Percentiles rank a stretch among this genome's conserved stretches.
Evolutionary conservation across 371 early-diverging fungal genomes (phyloP).

Genomic region (Rhizopus microsporus): DNA sequence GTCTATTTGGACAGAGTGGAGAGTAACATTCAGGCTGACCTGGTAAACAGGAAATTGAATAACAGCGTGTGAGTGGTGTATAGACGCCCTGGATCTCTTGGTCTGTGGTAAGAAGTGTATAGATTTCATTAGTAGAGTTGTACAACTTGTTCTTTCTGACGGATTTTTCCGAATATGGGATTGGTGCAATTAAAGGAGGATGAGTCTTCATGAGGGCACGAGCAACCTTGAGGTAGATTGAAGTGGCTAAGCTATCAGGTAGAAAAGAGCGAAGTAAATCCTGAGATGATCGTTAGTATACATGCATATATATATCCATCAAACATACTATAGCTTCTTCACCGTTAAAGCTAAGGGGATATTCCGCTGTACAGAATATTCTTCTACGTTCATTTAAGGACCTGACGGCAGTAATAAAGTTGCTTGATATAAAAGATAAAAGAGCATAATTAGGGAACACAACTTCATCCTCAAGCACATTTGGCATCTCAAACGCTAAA

Average conservation of each 20-base stretch:
- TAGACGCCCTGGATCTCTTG: constrained; percentile 39
- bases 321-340: constrained; percentile 44
- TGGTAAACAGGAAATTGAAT: constrained; percentile 34
- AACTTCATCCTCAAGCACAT: background rate
- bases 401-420: constrained; percentile 29
- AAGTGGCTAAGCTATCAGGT: constrained; percentile 20
- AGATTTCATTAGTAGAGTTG: constrained; percentile 38
- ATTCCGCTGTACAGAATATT: constrained; percentile 42
- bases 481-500: constrained; percentile 12
- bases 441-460: constrained; percentile 35
- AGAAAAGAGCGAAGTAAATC: constrained; percentile 35
- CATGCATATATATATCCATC: background rate
- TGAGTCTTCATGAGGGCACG: constrained; percentile 35
- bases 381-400: constrained; percentile 31
- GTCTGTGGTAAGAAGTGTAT: constrained; percentile 33
- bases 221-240: constrained; percentile 31
- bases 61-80: constrained; percentile 43
- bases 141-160: constrained; percentile 39
- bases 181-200: constrained; percentile 40
- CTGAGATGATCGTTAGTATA: constrained; percentile 13
- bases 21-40: constrained; percentile 45
- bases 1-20: constrained; percentile 40
- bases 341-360: constrained; percentile 47
- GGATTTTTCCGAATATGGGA: constrained; percentile 45
- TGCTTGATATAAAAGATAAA: constrained; percentile 32